Conservation (phyloP, 352 stramenopile species). For the Detonula confervacea region DNA sequence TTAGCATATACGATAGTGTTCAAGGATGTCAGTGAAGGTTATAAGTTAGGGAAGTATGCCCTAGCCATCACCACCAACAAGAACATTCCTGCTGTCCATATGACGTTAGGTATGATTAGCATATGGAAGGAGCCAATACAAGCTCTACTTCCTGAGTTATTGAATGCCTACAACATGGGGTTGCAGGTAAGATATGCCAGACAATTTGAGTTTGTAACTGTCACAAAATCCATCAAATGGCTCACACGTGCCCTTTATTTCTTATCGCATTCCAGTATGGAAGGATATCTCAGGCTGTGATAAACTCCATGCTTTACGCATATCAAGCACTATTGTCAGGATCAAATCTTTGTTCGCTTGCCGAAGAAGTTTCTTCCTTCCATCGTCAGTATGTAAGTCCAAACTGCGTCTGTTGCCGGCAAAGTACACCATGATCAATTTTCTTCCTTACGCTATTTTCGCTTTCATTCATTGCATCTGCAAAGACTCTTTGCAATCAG, state of each 20-base stretch:
- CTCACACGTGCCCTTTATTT: neutral
- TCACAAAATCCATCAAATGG: neutral
- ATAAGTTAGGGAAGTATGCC: constrained; percentile 12
- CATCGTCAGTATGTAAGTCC: constrained; percentile 9
- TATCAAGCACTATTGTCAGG: constrained; percentile 33
- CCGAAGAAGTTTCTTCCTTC: constrained; percentile 22
- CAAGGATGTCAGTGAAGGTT: constrained; percentile 16
- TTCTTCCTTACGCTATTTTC: too few species aligned
- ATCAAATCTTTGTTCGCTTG: constrained; percentile 14
- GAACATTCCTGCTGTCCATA: neutral
- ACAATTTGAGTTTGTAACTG: neutral
- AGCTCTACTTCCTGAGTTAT: neutral
- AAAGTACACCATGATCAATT: too few species aligned
- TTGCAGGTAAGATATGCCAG: neutral
- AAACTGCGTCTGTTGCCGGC: too few species aligned
- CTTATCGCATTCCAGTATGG: too few species aligned
- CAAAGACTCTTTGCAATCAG: constrained; percentile 10
- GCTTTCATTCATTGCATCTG: too few species aligned
- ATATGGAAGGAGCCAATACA: constrained; percentile 42
- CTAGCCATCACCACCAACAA: constrained; percentile 7
- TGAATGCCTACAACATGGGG: neutral
- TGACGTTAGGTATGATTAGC: constrained; percentile 11
- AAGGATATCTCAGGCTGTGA: too few species aligned
- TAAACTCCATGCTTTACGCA: constrained; percentile 8
- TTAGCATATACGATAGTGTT: constrained; percentile 1